phyloP scores from a whole-genome alignment of 768 basidiomycete species.

The Phylloporus scabripes region DNA sequence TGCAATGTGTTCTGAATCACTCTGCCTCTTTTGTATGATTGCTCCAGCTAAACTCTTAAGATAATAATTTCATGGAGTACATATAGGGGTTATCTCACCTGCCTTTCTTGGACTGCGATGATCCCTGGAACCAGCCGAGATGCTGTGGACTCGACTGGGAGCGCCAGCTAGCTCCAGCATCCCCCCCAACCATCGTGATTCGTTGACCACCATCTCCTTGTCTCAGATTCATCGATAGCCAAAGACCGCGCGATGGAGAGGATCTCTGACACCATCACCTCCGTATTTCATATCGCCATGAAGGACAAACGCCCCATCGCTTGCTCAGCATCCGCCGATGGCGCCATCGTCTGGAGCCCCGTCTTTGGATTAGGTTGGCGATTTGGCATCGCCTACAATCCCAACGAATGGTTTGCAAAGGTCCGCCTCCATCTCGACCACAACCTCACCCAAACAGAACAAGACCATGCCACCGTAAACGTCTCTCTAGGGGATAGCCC shows the following conservation, averaged over 20 bases:
- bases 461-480: conserved; percentile 14
- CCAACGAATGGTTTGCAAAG: conserved; percentile 19
- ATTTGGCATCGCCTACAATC: conserved; percentile 19
- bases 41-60: not conserved
- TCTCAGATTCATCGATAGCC: not conserved
- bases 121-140: not conserved
- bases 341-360: conserved; percentile 20
- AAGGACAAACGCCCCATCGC: conserved; percentile 16
- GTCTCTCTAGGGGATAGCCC: conserved; percentile 7
- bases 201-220: too few species aligned
- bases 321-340: conserved; percentile 5
- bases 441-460: conserved; percentile 16
- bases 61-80: too few species aligned
- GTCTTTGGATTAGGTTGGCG: conserved; percentile 27
- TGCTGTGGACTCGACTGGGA: not conserved
- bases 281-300: conserved; percentile 23
- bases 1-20: too few species aligned
- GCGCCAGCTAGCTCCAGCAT: too few species aligned
- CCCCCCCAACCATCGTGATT: too few species aligned
- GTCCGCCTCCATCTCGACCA: conserved; percentile 27
- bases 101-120: not conserved
- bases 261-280: conserved; percentile 21
- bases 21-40: not conserved
- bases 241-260: conserved; percentile 17
- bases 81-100: not conserved